phyloP scores from a whole-genome alignment of 495 filamentous ascomycete species.

The Penicillium cosmopolitanum region DNA sequence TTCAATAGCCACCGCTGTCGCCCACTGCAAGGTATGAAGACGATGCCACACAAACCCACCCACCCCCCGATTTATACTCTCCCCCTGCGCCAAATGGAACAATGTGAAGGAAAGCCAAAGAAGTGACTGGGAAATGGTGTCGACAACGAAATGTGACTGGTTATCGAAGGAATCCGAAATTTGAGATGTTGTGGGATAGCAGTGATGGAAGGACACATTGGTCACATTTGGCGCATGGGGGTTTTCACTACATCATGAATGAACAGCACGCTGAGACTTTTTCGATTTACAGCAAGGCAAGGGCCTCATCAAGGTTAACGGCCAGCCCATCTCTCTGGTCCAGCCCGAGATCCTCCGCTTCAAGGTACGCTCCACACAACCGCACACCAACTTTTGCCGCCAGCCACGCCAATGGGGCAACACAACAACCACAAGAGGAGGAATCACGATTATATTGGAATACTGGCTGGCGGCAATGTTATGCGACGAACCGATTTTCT shows the following conservation, averaged over 20 bases:
- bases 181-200: slow-evolving; percentile 7
- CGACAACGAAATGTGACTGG: slow-evolving; percentile 8
- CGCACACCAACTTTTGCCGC: slow-evolving; percentile 1
- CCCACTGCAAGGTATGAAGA: slow-evolving; percentile 86
- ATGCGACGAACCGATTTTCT: slow-evolving; percentile 4
- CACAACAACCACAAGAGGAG: slow-evolving; percentile 13
- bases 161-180: slow-evolving; percentile 1
- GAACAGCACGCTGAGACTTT: slow-evolving; percentile 40
- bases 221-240: slow-evolving; percentile 23
- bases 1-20: slow-evolving; percentile 75
- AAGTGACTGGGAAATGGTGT: slow-evolving; percentile 3
- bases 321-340: slow-evolving; percentile 88
- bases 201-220: slow-evolving; percentile 14
- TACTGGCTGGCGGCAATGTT: slow-evolving; percentile 12
- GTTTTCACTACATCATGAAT: slow-evolving; percentile 9
- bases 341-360: slow-evolving; percentile 96
- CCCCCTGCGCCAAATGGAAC: slow-evolving; percentile 25
- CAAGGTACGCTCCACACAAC: slow-evolving; percentile 62
- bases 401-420: slow-evolving; percentile 10
- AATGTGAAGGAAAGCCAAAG: slow-evolving; percentile 6
- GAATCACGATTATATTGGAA: background rate
- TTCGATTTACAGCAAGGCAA: slow-evolving; percentile 69
- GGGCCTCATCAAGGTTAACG: slow-evolving; percentile 98
- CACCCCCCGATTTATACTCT: slow-evolving; percentile 17
- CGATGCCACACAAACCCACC: slow-evolving; percentile 8